phyloP scores from a whole-genome alignment of 768 basidiomycete genomes.

The Chalciporus chontae region DNA sequence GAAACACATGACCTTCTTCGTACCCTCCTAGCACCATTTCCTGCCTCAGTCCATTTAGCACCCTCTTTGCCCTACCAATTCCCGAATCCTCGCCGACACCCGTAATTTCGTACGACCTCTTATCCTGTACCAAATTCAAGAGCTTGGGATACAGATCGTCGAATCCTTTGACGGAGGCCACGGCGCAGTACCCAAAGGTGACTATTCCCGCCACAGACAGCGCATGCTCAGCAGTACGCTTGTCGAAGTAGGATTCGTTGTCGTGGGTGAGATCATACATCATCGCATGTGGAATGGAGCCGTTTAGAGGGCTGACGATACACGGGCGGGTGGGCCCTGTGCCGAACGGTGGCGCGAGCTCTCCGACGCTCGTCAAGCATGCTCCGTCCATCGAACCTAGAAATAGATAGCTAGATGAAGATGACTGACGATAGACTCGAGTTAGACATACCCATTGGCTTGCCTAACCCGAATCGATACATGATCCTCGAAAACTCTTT shows the following conservation, averaged over 20 bases:
- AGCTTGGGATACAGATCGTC: constrained; percentile 96
- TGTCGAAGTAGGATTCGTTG: constrained; percentile 88
- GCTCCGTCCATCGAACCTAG: constrained; percentile 90
- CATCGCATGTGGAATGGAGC: constrained; percentile 87
- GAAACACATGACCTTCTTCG: constrained; percentile 93
- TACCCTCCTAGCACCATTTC: constrained; percentile 90
- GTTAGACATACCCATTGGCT: constrained; percentile 72
- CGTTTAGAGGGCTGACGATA: constrained; percentile 74
- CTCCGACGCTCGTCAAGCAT: constrained; percentile 73
- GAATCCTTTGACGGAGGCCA: constrained; percentile 95
- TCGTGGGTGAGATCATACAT: constrained; percentile 97
- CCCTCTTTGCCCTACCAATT: constrained; percentile 56
- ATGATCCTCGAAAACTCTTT: constrained; percentile 88
- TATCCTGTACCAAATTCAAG: constrained; percentile 85
- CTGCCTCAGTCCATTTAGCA: constrained; percentile 83
- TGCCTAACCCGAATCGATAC: constrained; percentile 87
- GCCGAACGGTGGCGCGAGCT: constrained; percentile 78
- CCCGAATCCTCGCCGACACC: constrained; percentile 53
- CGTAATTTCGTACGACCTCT: constrained; percentile 71
- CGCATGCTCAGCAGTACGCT: constrained; percentile 91
- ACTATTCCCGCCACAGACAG: constrained; percentile 93
- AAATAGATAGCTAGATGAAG: not conserved
- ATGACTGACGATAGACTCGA: not conserved
- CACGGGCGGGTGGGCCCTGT: constrained; percentile 75
- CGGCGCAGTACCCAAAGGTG: constrained; percentile 82